These are phyloP conservation scores for Leonotis leonurus DNA, from an alignment of 257 asterid species.

Conservation along the genomic window DNA sequence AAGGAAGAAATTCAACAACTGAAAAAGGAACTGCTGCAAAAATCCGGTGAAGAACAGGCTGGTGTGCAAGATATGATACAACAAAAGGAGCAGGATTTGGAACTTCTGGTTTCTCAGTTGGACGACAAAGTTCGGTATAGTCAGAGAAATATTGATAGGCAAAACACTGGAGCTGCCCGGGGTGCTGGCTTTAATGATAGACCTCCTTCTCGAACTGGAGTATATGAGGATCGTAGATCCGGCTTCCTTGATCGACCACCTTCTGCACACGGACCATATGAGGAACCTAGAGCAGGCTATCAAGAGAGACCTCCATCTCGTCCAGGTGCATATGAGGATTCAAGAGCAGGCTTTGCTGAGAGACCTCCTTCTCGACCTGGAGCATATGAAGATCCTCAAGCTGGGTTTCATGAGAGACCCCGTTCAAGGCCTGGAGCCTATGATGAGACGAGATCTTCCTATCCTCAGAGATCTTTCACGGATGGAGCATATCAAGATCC, in stretches of 20 bases:
- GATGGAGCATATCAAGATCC: slow-evolving; percentile 46
- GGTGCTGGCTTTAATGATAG: slow-evolving; percentile 40
- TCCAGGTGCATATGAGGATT: slow-evolving; percentile 28
- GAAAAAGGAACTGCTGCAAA: slow-evolving; percentile 43
- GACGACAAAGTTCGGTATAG: slow-evolving; percentile 80
- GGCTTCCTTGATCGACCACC: slow-evolving; percentile 29
- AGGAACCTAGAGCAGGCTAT: too few relatives aligned
- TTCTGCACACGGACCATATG: slow-evolving; percentile 27
- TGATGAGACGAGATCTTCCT: slow-evolving; percentile 56
- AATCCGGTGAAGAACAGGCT: slow-evolving; percentile 40
- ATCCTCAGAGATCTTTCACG: slow-evolving; percentile 30
- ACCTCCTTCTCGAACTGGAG: slow-evolving; percentile 37
- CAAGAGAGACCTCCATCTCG: slow-evolving; percentile 34
- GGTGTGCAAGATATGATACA: slow-evolving; percentile 37
- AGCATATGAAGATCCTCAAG: slow-evolving; percentile 34
- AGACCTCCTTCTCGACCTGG: slow-evolving; percentile 42
- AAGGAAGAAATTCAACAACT: slow-evolving; percentile 67
- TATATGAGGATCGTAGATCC: slow-evolving; percentile 45
- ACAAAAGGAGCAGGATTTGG: slow-evolving; percentile 63
- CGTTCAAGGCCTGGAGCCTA: slow-evolving; percentile 51
- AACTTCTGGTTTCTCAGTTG: slow-evolving; percentile 52
- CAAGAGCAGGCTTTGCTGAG: slow-evolving; percentile 29
- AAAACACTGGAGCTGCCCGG: slow-evolving; percentile 64
- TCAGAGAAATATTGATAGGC: slow-evolving; percentile 66
- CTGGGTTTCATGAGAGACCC: slow-evolving; percentile 44